A percentile compares a stretch with the other conserved stretches of the same genome.
These are phyloP conservation scores for Verticillium nonalfalfae DNA, from an alignment of 2,329 filamentous ascomycete species.

Conservation along the genomic window DNA sequence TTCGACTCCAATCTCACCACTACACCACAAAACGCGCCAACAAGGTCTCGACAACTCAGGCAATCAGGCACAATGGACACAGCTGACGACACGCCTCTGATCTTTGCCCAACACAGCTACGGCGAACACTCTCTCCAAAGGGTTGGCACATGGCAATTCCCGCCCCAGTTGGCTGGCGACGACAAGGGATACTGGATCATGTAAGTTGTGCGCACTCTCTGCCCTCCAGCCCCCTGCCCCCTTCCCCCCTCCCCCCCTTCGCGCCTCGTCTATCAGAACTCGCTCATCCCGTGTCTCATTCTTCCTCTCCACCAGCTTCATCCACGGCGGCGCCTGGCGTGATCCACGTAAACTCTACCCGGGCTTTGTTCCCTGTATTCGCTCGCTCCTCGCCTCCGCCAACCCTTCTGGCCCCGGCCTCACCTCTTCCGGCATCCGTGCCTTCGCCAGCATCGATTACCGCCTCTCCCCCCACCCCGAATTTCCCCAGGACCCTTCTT, in stretches of 20 bases:
- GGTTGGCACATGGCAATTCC: slow-evolving; percentile 37
- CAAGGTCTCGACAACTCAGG: background rate
- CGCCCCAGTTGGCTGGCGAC: slow-evolving; percentile 7
- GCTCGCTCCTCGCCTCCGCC: slow-evolving; percentile 26
- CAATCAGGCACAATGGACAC: background rate
- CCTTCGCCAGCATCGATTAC: slow-evolving; percentile 59
- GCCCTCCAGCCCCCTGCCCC: background rate
- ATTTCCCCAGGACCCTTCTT: slow-evolving; percentile 25
- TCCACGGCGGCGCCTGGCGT: slow-evolving; percentile 60
- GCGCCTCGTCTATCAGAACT: background rate
- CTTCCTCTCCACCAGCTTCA: slow-evolving; percentile 28
- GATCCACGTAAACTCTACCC: slow-evolving; percentile 44
- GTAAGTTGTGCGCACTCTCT: slow-evolving; percentile 16
- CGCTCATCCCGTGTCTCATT: background rate
- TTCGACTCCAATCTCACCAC: background rate
- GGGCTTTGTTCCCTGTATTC: slow-evolving; percentile 38
- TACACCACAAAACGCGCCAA: background rate
- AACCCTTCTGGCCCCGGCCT: slow-evolving; percentile 12
- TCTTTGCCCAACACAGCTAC: slow-evolving; percentile 27
- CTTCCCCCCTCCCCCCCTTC: background rate
- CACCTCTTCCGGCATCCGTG: slow-evolving; percentile 36
- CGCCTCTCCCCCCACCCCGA: slow-evolving; percentile 48
- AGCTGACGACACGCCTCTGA: background rate
- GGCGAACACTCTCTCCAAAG: slow-evolving; percentile 34
- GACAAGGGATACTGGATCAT: slow-evolving; percentile 25